Percentiles rank a stretch among this genome's conserved stretches.
These are phyloP conservation scores for Petrea volubilis DNA, from an alignment of 257 asterid genomes.

Conservation along the genomic window DNA sequence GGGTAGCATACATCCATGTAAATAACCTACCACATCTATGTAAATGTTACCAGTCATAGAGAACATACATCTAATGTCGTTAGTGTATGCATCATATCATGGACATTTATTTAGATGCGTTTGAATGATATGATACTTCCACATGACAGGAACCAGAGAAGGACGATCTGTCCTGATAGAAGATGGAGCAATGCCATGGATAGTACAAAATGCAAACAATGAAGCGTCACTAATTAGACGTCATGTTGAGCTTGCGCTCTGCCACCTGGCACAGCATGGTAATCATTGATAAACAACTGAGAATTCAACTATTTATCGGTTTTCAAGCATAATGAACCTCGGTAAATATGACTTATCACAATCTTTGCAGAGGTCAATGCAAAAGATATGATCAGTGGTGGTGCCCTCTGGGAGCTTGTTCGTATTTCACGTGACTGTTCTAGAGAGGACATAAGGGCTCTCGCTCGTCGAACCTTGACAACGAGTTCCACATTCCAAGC, in stretches of 20 bases:
- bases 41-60: neutral
- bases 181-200: constrained; percentile 94
- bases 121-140: neutral
- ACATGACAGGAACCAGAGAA: constrained; percentile 55
- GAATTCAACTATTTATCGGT: neutral
- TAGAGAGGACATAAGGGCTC: constrained; percentile 90
- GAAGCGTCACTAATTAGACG: constrained; percentile 96
- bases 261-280: constrained; percentile 99
- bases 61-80: neutral
- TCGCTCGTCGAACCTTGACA: constrained; percentile 86
- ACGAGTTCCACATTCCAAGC: constrained; percentile 82
- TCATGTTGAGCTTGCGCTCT: constrained; percentile 96
- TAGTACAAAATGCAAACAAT: constrained; percentile 93
- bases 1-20: neutral
- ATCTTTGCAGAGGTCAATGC: constrained; percentile 75
- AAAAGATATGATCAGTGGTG: constrained; percentile 86
- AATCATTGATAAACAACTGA: constrained; percentile 9
- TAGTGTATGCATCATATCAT: neutral
- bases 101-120: neutral
- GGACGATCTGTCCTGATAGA: constrained; percentile 86
- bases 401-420: constrained; percentile 98
- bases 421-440: constrained; percentile 98
- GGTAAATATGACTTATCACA: neutral
- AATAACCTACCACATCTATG: neutral
- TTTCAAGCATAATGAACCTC: constrained; percentile 12